Evolutionary conservation across 768 basidiomycete genomes (phyloP), one percentile per base, ranked within the genome.

Genomic region (Clitopilus passeckerianus): DNA sequence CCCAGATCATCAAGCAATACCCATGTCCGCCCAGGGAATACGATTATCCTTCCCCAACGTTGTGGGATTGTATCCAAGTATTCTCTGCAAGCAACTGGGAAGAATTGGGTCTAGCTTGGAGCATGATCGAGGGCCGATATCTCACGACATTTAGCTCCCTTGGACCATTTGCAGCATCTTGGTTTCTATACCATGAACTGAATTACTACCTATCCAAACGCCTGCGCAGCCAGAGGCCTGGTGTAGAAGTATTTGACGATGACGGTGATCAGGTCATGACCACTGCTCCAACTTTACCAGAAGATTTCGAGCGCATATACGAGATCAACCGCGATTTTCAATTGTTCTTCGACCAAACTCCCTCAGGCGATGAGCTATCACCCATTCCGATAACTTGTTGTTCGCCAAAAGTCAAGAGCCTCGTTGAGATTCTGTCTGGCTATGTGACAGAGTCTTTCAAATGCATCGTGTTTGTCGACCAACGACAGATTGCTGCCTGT

Each of bases 381-480:
- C 61, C 75, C 4, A 69, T 88, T 18, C 70, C 75, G 2, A 72
- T 86, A n/a, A 72, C 77, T 22, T 90, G 89, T 86, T 86, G 85
- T 64, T 83, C 89, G 7, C 90, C 88, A 2, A 93, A 95, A 70
- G 71, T 95, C 50, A 75, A 75, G 53, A 75, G 74, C 2, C 80
- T 95, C 34, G 76, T 87, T 15, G 80, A 86, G 18, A 73, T 88
- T 53, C 77, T 95, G 23, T 71, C 82, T 33, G 75, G 75, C 34
- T 78, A 86, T 65, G 72, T 81, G 54, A 79, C 79, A 12, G 71
- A 78, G 14, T 67, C 71, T 1, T 92, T 94, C 66, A 92, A 93
- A 65, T 85, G 84, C 18, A 95, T 95, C 61, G 78, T 95, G 46
- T 96, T 96, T 68, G 92, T 93, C 16, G 86, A 93, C 61, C 91